These are phyloP conservation scores for Blastobotrys malaysiensis DNA, from an alignment of 1,139 yeast species.

Conservation along the genomic window DNA sequence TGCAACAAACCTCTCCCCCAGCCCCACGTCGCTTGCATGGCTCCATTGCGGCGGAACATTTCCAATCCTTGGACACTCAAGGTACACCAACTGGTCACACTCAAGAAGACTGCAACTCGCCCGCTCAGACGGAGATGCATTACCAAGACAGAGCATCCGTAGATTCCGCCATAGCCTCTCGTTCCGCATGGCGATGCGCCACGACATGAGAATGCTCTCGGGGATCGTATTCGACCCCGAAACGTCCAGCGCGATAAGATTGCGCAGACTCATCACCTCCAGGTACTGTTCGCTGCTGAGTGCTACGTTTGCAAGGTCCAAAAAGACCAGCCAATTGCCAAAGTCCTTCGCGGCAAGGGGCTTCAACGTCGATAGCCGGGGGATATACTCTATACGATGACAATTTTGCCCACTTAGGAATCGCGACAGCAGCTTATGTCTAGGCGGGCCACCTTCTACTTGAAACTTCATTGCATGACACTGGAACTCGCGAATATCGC, in stretches of 20 bases:
- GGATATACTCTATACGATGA: conserved; percentile 8
- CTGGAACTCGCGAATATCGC: conserved; percentile 17
- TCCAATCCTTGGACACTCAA: conserved; percentile 7
- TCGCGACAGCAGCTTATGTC: neutral
- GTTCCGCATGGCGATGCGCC: conserved; percentile 22
- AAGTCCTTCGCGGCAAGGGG: neutral
- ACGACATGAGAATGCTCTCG: conserved; percentile 16
- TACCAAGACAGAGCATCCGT: conserved; percentile 18
- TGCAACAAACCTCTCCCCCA: conserved; percentile 5
- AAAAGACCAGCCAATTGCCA: conserved; percentile 14
- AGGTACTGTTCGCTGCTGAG: conserved; percentile 11
- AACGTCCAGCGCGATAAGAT: conserved; percentile 23
- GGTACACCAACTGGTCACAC: conserved; percentile 6
- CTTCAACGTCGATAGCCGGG: neutral
- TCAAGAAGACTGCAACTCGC: conserved; percentile 1
- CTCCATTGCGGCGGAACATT: conserved; percentile 4
- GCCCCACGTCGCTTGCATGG: conserved; percentile 6
- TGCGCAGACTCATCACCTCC: conserved; percentile 16
- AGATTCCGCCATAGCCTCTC: conserved; percentile 16
- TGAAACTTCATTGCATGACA: conserved; percentile 17
- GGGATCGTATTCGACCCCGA: conserved; percentile 12
- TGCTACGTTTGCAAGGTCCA: conserved; percentile 18
- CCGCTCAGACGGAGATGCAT: conserved; percentile 1
- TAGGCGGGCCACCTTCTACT: neutral
- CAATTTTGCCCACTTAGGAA: neutral